These are phyloP conservation scores for Fusarium sororula DNA, from an alignment of 2,329 filamentous ascomycete genomes.

Conservation along the genomic window DNA sequence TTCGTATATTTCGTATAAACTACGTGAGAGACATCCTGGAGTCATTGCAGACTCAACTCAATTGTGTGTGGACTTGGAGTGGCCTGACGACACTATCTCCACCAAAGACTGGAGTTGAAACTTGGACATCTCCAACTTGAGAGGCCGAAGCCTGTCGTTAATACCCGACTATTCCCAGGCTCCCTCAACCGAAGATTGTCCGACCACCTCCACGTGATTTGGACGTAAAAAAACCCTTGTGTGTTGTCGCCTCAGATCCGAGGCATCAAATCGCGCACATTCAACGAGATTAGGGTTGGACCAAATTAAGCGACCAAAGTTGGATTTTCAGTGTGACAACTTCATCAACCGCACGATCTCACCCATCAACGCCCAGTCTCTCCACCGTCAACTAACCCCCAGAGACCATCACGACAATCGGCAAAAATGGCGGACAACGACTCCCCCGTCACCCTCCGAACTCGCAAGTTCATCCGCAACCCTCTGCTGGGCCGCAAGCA, in stretches of 20 bases:
- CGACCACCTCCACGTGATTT: slow-evolving; percentile 30
- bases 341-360: slow-evolving; percentile 47
- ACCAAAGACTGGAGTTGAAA: slow-evolving; percentile 33
- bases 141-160: background rate
- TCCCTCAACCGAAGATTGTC: slow-evolving; percentile 19
- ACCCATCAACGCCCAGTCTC: slow-evolving; percentile 44
- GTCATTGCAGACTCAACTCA: slow-evolving; percentile 7
- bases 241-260: slow-evolving; percentile 16
- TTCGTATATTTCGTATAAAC: slow-evolving; percentile 4
- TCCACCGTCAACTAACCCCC: slow-evolving; percentile 45
- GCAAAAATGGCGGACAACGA: slow-evolving; percentile 89
- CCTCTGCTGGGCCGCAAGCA: slow-evolving; percentile 98
- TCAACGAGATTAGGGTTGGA: slow-evolving; percentile 54
- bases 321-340: slow-evolving; percentile 50
- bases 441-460: slow-evolving; percentile 84
- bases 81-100: slow-evolving; percentile 30
- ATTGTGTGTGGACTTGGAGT: slow-evolving; percentile 26
- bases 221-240: slow-evolving; percentile 7
- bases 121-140: slow-evolving; percentile 17
- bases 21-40: slow-evolving; percentile 15
- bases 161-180: slow-evolving; percentile 7
- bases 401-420: slow-evolving; percentile 54
- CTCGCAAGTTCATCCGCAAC: slow-evolving; percentile 99
- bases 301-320: slow-evolving; percentile 55
- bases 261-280: slow-evolving; percentile 27